Evolutionary conservation across 371 early-diverging fungal genomes (phyloP).

Genomic region (Mucor indicus): DNA sequence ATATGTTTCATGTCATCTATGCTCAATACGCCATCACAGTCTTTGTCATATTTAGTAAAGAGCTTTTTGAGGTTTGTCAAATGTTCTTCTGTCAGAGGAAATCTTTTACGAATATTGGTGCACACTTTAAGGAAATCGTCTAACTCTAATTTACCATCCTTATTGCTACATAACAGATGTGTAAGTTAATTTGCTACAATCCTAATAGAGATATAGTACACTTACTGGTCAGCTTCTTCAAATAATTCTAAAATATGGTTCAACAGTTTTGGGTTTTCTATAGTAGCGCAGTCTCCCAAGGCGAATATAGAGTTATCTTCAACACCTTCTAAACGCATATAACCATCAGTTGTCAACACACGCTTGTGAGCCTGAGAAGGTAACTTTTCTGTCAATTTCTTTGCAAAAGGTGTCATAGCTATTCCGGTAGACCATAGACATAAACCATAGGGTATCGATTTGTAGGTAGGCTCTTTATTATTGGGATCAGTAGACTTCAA

Average conservation of each 20-base stretch:
- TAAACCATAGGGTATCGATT: slow-evolving; percentile 68
- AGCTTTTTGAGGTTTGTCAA: slow-evolving; percentile 42
- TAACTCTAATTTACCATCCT: slow-evolving; percentile 42
- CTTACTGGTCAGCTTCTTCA: slow-evolving; percentile 49
- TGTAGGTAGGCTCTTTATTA: slow-evolving; percentile 9
- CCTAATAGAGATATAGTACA: too few species aligned
- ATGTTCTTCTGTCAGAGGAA: slow-evolving; percentile 58
- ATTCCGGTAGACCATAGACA: slow-evolving; percentile 91
- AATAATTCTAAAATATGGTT: slow-evolving; percentile 53
- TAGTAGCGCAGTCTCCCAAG: slow-evolving; percentile 85
- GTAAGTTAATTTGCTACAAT: too few species aligned
- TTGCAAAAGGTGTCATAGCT: slow-evolving; percentile 68
- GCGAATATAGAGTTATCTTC: slow-evolving; percentile 72
- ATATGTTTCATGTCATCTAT: slow-evolving; percentile 57
- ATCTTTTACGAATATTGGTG: slow-evolving; percentile 30
- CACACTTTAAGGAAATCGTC: slow-evolving; percentile 15
- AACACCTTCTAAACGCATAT: slow-evolving; percentile 65
- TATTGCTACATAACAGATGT: slow-evolving; percentile 22
- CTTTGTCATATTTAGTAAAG: slow-evolving; percentile 62
- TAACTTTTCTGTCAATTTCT: slow-evolving; percentile 46
- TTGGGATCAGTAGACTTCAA: slow-evolving; percentile 24
- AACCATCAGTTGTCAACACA: slow-evolving; percentile 70
- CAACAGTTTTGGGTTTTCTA: slow-evolving; percentile 67
- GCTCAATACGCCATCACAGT: slow-evolving; percentile 58
- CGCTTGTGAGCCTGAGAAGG: slow-evolving; percentile 56